Evolutionary conservation across 2,329 filamentous ascomycete genomes (phyloP).

Genomic region (Tothia fuscella): DNA sequence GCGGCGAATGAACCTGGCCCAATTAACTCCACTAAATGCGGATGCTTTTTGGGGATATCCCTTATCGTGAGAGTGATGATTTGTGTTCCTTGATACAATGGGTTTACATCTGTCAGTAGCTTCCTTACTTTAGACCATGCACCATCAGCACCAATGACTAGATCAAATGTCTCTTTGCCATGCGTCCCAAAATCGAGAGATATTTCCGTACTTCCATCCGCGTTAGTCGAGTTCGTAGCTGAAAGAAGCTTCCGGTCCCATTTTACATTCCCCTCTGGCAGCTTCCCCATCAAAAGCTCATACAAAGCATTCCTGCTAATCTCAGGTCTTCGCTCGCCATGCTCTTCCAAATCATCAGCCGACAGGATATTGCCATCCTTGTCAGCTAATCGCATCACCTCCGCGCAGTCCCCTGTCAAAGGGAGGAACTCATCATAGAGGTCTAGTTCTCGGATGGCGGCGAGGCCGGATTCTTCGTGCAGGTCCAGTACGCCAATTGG

Average conservation of each 20-base stretch:
- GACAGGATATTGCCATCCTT: neutral
- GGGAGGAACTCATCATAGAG: conserved; percentile 19
- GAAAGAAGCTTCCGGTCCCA: conserved; percentile 19
- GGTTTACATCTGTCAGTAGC: conserved; percentile 20
- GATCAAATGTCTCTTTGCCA: conserved; percentile 23
- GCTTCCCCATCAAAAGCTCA: conserved; percentile 22
- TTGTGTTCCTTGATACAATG: conserved; percentile 30
- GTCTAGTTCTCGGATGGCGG: conserved; percentile 19
- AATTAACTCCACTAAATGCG: conserved; percentile 1
- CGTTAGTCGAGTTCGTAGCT: conserved; percentile 12
- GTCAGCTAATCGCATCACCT: conserved; percentile 5
- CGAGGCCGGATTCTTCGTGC: conserved; percentile 18
- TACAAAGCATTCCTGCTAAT: conserved; percentile 28
- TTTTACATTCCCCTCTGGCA: conserved; percentile 22
- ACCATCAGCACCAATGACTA: conserved; percentile 39
- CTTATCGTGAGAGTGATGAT: neutral
- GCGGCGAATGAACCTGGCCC: conserved; percentile 4
- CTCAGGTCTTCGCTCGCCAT: conserved; percentile 21
- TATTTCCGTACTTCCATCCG: neutral
- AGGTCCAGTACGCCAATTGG: conserved; percentile 21
- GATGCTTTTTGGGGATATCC: neutral
- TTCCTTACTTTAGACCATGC: conserved; percentile 30
- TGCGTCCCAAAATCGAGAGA: neutral
- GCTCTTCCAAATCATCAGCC: too few relatives aligned
- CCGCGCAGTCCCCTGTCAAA: conserved; percentile 18